These are phyloP conservation scores for Cercospora canescens DNA, from an alignment of 2,329 filamentous ascomycete species.

Conservation along the genomic window DNA sequence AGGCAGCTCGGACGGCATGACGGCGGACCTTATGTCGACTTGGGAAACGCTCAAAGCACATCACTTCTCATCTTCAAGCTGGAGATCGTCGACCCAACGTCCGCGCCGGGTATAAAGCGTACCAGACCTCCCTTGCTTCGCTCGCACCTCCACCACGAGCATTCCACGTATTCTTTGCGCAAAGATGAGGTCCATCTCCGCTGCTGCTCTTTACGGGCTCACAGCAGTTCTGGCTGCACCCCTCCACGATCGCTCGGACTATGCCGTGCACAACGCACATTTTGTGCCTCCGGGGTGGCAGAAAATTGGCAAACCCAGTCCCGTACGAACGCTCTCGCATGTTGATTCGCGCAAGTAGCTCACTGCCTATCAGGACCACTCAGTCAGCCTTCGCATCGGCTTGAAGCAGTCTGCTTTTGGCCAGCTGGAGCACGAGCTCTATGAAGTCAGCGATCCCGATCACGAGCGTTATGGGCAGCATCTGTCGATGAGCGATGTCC, in stretches of 20 bases:
- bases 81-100: not conserved
- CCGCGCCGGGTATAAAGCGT: not conserved
- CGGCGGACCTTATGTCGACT: not conserved
- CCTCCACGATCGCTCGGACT: slow-evolving; percentile 16
- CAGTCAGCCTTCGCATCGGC: slow-evolving; percentile 27
- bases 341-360: not conserved
- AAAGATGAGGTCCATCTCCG: slow-evolving; percentile 5
- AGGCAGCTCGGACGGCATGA: not conserved
- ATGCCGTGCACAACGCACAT: slow-evolving; percentile 22
- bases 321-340: slow-evolving; percentile 3
- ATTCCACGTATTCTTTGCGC: not conserved
- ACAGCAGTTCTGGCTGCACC: slow-evolving; percentile 13
- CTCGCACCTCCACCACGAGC: not conserved
- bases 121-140: not conserved
- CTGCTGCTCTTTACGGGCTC: slow-evolving; percentile 6
- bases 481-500: slow-evolving; percentile 54
- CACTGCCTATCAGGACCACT: slow-evolving; percentile 12
- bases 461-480: slow-evolving; percentile 62
- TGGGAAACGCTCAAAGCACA: not conserved
- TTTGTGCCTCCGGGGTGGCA: slow-evolving; percentile 23
- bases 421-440: slow-evolving; percentile 56
- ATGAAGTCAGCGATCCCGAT: slow-evolving; percentile 63
- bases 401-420: slow-evolving; percentile 30
- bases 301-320: slow-evolving; percentile 17
- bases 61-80: not conserved